A percentile compares a stretch with the other conserved stretches of the same genome.
Evolutionary conservation across 1,139 yeast species (phyloP).

Genomic region (Geotrichum reessii): DNA sequence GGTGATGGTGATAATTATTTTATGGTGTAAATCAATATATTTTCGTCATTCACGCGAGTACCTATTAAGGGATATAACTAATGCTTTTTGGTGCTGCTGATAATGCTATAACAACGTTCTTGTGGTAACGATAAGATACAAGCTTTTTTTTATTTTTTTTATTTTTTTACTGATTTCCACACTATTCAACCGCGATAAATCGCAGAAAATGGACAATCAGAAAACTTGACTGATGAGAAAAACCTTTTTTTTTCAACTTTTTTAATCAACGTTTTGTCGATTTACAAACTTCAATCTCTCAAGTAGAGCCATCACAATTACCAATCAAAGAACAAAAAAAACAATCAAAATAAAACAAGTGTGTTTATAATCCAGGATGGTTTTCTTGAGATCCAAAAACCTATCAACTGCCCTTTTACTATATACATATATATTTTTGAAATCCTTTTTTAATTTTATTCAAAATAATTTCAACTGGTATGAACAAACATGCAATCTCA

Average conservation of each 20-base stretch:
- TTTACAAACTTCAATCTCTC: not conserved
- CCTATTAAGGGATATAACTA: not conserved
- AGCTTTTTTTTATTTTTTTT: not conserved
- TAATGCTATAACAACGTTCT: not conserved
- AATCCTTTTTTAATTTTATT: no score
- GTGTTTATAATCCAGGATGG: no score
- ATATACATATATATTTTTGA: no score
- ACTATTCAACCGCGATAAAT: no score
- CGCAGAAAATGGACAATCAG: no score
- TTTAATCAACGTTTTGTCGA: not conserved
- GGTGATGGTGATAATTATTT: not conserved
- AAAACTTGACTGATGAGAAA: no score
- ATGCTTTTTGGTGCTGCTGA: not conserved
- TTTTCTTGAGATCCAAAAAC: no score
- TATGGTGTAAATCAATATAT: not conserved
- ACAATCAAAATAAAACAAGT: no score
- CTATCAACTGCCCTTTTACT: no score
- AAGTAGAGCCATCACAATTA: no score
- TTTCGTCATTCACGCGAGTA: not conserved
- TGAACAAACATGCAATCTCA: not conserved
- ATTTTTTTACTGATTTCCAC: not conserved
- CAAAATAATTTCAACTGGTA: no score
- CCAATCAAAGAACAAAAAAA: no score
- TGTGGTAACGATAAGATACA: not conserved
- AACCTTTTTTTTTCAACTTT: not conserved